phyloP scores from a whole-genome alignment of 2,329 filamentous ascomycete genomes.

The Fusarium temperatum region DNA sequence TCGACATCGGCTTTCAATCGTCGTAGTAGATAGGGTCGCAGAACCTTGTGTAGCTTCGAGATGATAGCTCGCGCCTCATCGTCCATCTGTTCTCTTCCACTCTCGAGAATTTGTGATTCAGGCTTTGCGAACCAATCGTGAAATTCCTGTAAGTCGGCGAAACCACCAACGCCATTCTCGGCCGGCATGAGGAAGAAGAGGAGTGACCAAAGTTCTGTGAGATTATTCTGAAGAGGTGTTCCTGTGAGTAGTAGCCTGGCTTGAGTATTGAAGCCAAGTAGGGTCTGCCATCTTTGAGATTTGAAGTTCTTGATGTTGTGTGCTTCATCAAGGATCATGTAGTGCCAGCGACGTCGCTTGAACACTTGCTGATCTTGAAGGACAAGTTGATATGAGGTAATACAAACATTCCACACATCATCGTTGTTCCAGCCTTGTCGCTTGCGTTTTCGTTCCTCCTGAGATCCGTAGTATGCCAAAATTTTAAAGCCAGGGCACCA shows the following conservation, averaged over 20 bases:
- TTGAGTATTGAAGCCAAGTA: conserved; percentile 92
- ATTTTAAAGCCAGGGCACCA: conserved; percentile 99
- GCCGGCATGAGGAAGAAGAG: conserved; percentile 97
- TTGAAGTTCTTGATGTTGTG: conserved; percentile 99
- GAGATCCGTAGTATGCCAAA: conserved; percentile 92
- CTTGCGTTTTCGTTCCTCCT: conserved; percentile 91
- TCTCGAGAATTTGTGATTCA: conserved; percentile 94
- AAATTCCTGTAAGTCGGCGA: conserved; percentile 95
- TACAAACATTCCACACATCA: conserved; percentile 95
- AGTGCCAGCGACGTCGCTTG: conserved; percentile 93
- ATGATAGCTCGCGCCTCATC: conserved; percentile 93
- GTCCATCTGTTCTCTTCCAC: conserved; percentile 92
- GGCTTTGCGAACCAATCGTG: conserved; percentile 96
- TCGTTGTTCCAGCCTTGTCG: conserved; percentile 93
- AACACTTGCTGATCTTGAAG: conserved; percentile 94
- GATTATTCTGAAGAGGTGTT: conserved; percentile 94
- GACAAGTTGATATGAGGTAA: conserved; percentile 97
- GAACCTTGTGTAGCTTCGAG: conserved; percentile 89
- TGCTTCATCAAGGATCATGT: conserved; percentile 97
- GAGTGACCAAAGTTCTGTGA: conserved; percentile 96
- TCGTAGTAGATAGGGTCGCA: conserved; percentile 90
- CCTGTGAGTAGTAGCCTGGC: conserved; percentile 89
- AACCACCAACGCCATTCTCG: conserved; percentile 85
- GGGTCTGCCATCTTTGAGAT: conserved; percentile 94
- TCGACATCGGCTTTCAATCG: conserved; percentile 96